Base-by-base conservation (phyloP, 2,329 filamentous ascomycete species). In the Xylaria sp. region DNA sequence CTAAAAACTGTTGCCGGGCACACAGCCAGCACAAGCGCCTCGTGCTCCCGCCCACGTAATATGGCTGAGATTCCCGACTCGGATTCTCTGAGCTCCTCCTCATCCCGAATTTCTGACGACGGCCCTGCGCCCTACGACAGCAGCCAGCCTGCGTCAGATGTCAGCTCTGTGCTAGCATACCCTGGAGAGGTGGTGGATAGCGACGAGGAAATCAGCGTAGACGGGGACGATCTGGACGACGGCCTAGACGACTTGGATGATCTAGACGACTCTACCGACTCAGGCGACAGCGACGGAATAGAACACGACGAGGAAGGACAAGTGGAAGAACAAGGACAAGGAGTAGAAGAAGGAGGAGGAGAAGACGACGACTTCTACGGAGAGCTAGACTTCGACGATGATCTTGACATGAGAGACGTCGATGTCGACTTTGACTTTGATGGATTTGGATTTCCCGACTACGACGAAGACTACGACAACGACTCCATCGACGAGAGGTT, bases 41-140 rank as follows among this genome's bases (percentile, higher is more conserved):
- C n/a, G 18, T 12, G 46, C 5, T 23, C 13, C n/a, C 39, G 46
- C 23, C 56, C 2, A 52, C 28, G 43, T 64, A 71, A 41, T 64
- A 76, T 76, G 75, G 73, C 69, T 58, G 75, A 75, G 69, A 68
- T 73, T 41, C 41, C 63, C 41, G 54, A 73, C 62, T 75, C 73
- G n/a, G 71, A 73, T 64, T 52, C 49, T 2, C 51, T 59, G 6
- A 56, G 43, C 64, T 20, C 66, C 62, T 23, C 20, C 68, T 8
- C 36, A 31, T 25, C 39, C 51, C 48, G 2, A 15, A 28, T 36
- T 54, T 18, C 36, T 8, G 56, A 39, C 18, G 59, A 71, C 64
- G 31, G 52, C 52, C 55, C 60, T 46, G 67, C 67, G 18, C 43
- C 48, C 18, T 28, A 46, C 31, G 67, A 36, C 33, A 18, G 62